Conservation (phyloP, 2,329 filamentous ascomycete genomes). For the Mariannaea sp. region DNA sequence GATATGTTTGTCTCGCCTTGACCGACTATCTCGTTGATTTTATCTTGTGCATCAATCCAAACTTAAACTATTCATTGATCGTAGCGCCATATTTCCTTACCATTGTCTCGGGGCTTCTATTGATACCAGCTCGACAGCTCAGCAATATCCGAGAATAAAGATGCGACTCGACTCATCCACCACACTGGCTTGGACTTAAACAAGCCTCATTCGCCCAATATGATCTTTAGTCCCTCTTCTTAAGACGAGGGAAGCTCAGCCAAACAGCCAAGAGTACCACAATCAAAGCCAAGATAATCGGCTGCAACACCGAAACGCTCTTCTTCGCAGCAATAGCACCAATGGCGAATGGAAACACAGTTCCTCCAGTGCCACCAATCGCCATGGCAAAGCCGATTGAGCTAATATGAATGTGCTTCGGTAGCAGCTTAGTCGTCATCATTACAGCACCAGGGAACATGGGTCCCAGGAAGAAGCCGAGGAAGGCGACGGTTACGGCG, state of each 20-base stretch:
- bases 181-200: neutral
- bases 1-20: no score
- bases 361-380: conserved; percentile 71
- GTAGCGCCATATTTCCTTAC: no score
- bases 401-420: conserved; percentile 70
- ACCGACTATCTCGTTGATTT: no score
- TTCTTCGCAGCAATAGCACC: conserved; percentile 62
- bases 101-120: no score
- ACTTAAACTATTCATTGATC: no score
- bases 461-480: conserved; percentile 77
- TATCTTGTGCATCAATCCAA: no score
- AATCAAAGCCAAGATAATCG: conserved; percentile 53
- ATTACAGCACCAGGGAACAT: conserved; percentile 74
- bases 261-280: conserved; percentile 42
- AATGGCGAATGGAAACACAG: conserved; percentile 64
- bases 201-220: neutral
- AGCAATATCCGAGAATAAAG: no score
- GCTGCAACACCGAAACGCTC: conserved; percentile 56
- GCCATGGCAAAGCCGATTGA: conserved; percentile 76
- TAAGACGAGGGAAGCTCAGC: conserved; percentile 44
- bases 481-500: conserved; percentile 66
- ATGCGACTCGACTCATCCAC: neutral
- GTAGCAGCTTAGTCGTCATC: conserved; percentile 72
- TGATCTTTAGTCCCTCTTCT: conserved; percentile 38
- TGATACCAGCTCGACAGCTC: no score